Percentiles rank a stretch among this genome's conserved stretches.
These are phyloP conservation scores for Auricularia auricula-judae DNA, from an alignment of 768 basidiomycete species.

Conservation along the genomic window DNA sequence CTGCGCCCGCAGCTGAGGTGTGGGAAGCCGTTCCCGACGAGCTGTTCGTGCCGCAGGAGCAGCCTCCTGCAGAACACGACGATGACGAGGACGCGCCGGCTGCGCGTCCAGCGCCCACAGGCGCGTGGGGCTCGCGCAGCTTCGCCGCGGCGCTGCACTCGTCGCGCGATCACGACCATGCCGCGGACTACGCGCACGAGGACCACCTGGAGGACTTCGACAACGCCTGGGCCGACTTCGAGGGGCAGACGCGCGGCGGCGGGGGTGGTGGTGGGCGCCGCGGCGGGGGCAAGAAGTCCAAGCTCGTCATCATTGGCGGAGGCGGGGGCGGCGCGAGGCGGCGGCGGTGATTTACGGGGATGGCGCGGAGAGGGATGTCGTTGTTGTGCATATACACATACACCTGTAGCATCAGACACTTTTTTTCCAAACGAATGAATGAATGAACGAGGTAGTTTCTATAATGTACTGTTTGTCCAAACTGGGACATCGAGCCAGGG, in stretches of 20 bases:
- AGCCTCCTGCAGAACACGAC: background rate
- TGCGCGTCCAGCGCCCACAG: background rate
- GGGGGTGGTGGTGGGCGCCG: background rate
- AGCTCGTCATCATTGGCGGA: background rate
- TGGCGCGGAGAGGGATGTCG: no score
- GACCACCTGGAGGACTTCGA: background rate
- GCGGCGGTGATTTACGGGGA: background rate
- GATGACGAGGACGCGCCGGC: constrained; percentile 12
- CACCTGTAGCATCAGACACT: no score
- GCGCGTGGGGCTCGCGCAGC: constrained; percentile 4
- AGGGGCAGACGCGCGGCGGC: background rate
- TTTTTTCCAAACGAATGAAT: no score
- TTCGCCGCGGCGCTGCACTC: background rate
- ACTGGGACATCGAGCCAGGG: no score
- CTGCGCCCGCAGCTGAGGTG: constrained; percentile 21
- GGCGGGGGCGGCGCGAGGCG: background rate
- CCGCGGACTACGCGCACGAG: background rate
- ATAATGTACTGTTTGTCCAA: no score
- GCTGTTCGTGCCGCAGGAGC: background rate
- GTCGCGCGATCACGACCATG: background rate
- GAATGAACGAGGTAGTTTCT: no score
- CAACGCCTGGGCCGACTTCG: background rate
- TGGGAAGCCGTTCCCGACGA: constrained; percentile 25
- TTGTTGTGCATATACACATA: no score
- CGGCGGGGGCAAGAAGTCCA: background rate